Percentiles rank a stretch among this genome's conserved stretches.
Conservation (phyloP, 1,139 yeast genomes). For the Geotrichum klebahnii region DNA sequence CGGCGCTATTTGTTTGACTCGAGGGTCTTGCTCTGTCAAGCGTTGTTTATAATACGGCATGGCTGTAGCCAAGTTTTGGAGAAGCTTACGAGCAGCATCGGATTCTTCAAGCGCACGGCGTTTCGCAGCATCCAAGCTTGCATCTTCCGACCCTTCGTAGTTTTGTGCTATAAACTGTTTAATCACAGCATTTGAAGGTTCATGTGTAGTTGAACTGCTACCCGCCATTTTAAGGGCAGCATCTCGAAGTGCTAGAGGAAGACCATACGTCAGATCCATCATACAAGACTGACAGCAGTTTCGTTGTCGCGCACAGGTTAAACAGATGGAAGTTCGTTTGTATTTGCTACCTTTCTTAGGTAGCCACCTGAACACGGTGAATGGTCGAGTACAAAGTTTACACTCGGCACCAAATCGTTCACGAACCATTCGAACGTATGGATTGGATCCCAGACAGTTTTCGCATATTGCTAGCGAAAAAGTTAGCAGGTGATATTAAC, state of each 20-base stretch:
- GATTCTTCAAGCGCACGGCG: conserved; percentile 33
- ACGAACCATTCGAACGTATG: conserved; percentile 64
- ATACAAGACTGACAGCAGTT: conserved; percentile 88
- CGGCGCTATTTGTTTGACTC: conserved; percentile 5
- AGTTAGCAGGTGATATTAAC: neutral
- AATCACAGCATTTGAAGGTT: conserved; percentile 45
- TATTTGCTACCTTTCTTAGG: conserved; percentile 31
- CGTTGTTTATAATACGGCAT: conserved; percentile 36
- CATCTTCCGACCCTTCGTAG: conserved; percentile 40
- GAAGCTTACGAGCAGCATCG: conserved; percentile 40
- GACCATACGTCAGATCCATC: conserved; percentile 73
- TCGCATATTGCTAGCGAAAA: conserved; percentile 54
- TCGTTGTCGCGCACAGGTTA: conserved; percentile 69
- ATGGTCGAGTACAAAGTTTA: conserved; percentile 73
- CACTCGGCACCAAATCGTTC: conserved; percentile 69
- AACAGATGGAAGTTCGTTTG: conserved; percentile 49
- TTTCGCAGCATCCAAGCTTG: conserved; percentile 33
- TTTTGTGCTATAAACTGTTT: conserved; percentile 53
- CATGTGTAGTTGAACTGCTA: conserved; percentile 34
- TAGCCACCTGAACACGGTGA: conserved; percentile 73
- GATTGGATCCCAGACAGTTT: conserved; percentile 62
- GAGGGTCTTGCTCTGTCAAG: conserved; percentile 5
- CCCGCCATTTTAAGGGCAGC: conserved; percentile 77
- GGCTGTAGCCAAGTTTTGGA: conserved; percentile 43
- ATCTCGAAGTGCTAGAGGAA: conserved; percentile 75